A percentile compares a stretch with the other conserved stretches of the same genome.
phyloP scores from a whole-genome alignment of 306 rosid genomes.

The Ammopiptanthus mongolicus region DNA sequence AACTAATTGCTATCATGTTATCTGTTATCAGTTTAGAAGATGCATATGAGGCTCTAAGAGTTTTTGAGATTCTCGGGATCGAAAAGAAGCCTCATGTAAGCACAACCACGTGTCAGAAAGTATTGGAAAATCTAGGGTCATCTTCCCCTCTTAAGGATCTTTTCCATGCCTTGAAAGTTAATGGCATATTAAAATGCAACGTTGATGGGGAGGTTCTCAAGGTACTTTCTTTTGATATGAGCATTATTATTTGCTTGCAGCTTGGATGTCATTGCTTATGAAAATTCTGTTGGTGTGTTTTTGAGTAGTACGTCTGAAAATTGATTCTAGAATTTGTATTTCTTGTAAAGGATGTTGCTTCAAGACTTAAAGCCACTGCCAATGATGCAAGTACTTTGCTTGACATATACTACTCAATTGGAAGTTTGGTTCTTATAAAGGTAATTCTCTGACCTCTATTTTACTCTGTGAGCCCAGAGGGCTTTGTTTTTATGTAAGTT shows the following conservation, averaged over 20 bases:
- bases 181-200: slow-evolving; percentile 57
- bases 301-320: neutral
- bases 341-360: slow-evolving; percentile 53
- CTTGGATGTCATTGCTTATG: slow-evolving; percentile 13
- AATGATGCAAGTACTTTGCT: slow-evolving; percentile 65
- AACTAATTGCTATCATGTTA: slow-evolving; percentile 12
- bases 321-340: slow-evolving; percentile 21
- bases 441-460: slow-evolving; percentile 30
- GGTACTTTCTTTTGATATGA: slow-evolving; percentile 39
- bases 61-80: slow-evolving; percentile 67
- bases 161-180: slow-evolving; percentile 69
- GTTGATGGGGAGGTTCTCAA: slow-evolving; percentile 45
- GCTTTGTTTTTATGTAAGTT: neutral
- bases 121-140: slow-evolving; percentile 54
- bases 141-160: slow-evolving; percentile 60
- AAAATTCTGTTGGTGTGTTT: neutral
- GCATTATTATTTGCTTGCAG: neutral
- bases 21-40: slow-evolving; percentile 67
- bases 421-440: slow-evolving; percentile 76
- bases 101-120: slow-evolving; percentile 47
- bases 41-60: slow-evolving; percentile 68
- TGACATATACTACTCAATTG: slow-evolving; percentile 68
- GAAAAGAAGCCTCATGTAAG: slow-evolving; percentile 52
- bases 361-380: slow-evolving; percentile 50
- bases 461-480: neutral